Evolutionary conservation across 2,329 filamentous ascomycete species (phyloP).

Genomic region (Coleophoma crateriformis): DNA sequence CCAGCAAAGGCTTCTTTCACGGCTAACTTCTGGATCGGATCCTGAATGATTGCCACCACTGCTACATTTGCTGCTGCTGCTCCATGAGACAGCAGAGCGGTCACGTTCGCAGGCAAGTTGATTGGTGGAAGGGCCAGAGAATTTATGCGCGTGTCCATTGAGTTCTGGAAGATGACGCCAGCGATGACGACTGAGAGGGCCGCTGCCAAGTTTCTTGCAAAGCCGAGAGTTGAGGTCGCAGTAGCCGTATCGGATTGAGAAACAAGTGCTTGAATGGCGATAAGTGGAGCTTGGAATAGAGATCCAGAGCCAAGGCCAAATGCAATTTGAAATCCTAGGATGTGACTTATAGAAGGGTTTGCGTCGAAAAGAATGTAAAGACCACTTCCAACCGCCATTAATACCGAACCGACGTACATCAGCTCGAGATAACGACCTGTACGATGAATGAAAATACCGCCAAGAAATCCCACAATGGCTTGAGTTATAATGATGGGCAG

Average conservation of each 20-base stretch:
- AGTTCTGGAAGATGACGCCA: constrained; percentile 45
- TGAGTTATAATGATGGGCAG: constrained; percentile 62
- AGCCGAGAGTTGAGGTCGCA: constrained; percentile 59
- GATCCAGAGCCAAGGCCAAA: constrained; percentile 60
- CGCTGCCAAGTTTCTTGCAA: constrained; percentile 46
- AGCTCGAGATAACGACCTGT: constrained; percentile 58
- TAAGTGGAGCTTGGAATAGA: constrained; percentile 63
- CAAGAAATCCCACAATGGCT: constrained; percentile 52
- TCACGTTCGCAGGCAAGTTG: constrained; percentile 22
- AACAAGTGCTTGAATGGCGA: constrained; percentile 61
- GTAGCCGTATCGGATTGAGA: constrained; percentile 58
- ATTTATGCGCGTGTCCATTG: constrained; percentile 30
- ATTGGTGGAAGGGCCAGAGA: neutral
- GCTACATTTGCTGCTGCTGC: constrained; percentile 13
- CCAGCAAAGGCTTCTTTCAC: constrained; percentile 1
- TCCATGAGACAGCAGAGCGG: constrained; percentile 12
- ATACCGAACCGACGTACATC: constrained; percentile 51
- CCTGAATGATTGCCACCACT: constrained; percentile 29
- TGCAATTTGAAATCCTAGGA: constrained; percentile 57
- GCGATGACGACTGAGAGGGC: constrained; percentile 43
- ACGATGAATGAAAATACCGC: constrained; percentile 47
- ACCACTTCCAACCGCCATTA: constrained; percentile 61
- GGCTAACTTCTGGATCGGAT: neutral
- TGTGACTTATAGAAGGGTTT: constrained; percentile 45
- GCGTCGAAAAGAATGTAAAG: constrained; percentile 57